phyloP scores from a whole-genome alignment of 1,139 yeast species.

The Hemisphaericaspora subhashii region DNA sequence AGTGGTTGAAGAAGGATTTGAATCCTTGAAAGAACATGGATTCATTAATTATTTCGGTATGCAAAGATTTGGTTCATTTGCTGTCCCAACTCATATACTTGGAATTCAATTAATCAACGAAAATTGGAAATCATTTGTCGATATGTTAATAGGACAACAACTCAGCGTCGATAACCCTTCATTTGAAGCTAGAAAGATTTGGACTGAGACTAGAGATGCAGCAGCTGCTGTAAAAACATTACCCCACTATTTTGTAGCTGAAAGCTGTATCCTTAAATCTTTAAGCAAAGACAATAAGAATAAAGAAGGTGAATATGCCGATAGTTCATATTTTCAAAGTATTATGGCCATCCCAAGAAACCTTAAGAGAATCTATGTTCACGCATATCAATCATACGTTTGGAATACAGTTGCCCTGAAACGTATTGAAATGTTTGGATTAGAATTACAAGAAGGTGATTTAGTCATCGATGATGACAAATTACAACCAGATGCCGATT shows the following conservation, averaged over 20 bases:
- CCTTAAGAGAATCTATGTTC: constrained; percentile 90
- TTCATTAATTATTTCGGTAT: constrained; percentile 93
- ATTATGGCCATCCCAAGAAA: constrained; percentile 91
- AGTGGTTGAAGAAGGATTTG: constrained; percentile 52
- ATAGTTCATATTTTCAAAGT: constrained; percentile 69
- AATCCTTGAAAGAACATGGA: constrained; percentile 64
- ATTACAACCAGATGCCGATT: constrained; percentile 40
- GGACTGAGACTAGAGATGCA: constrained; percentile 78
- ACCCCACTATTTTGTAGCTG: constrained; percentile 91
- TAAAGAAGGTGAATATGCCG: constrained; percentile 39
- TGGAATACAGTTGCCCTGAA: constrained; percentile 90
- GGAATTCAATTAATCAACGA: constrained; percentile 72
- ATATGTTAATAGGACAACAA: constrained; percentile 79
- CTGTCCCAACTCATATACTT: constrained; percentile 83
- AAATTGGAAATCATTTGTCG: constrained; percentile 80
- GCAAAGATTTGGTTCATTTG: constrained; percentile 97
- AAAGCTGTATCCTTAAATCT: constrained; percentile 64
- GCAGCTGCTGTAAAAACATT: constrained; percentile 61
- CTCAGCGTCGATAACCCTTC: constrained; percentile 82
- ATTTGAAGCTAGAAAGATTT: constrained; percentile 73
- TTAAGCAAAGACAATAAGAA: constrained; percentile 48
- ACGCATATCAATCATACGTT: constrained; percentile 93
- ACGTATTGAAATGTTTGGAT: constrained; percentile 71
- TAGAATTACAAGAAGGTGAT: constrained; percentile 77
- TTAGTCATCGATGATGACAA: constrained; percentile 52